These are phyloP conservation scores for Phytophthora capsici DNA, from an alignment of 352 stramenopile species.

Conservation along the genomic window DNA sequence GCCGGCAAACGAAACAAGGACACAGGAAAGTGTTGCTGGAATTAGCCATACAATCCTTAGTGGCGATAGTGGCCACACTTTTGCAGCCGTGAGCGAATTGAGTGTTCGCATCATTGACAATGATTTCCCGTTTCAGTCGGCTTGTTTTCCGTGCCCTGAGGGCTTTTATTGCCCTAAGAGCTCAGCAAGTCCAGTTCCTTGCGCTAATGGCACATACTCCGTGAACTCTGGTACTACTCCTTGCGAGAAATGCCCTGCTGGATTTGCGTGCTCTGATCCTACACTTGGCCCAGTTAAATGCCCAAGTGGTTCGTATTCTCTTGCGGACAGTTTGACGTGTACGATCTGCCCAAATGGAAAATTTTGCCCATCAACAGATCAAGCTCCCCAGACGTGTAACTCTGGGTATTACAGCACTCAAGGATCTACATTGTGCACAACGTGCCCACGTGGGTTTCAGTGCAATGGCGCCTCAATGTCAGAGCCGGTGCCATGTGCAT, in stretches of 20 bases:
- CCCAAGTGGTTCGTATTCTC: constrained; percentile 28
- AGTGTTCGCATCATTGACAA: constrained; percentile 55
- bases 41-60: constrained; percentile 48
- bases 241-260: constrained; percentile 47
- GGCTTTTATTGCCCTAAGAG: constrained; percentile 55
- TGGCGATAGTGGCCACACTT: constrained; percentile 41
- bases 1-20: constrained; percentile 24
- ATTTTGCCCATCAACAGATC: constrained; percentile 20
- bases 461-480: constrained; percentile 37
- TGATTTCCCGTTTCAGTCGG: constrained; percentile 47
- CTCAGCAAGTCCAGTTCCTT: constrained; percentile 34
- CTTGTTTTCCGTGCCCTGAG: constrained; percentile 51
- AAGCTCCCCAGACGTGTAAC: constrained; percentile 23
- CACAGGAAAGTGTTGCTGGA: constrained; percentile 17
- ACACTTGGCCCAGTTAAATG: constrained; percentile 29
- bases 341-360: constrained; percentile 31
- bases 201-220: constrained; percentile 44
- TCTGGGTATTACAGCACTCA: constrained; percentile 30
- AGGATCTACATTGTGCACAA: constrained; percentile 33
- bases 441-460: constrained; percentile 40
- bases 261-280: constrained; percentile 32
- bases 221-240: constrained; percentile 34
- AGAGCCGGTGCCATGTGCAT: constrained; percentile 26
- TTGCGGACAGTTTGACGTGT: constrained; percentile 19
- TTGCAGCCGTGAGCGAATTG: constrained; percentile 40